Evolutionary conservation across 2,329 filamentous ascomycete genomes (phyloP).

Genomic region (Dothideomycetidae sp.): DNA sequence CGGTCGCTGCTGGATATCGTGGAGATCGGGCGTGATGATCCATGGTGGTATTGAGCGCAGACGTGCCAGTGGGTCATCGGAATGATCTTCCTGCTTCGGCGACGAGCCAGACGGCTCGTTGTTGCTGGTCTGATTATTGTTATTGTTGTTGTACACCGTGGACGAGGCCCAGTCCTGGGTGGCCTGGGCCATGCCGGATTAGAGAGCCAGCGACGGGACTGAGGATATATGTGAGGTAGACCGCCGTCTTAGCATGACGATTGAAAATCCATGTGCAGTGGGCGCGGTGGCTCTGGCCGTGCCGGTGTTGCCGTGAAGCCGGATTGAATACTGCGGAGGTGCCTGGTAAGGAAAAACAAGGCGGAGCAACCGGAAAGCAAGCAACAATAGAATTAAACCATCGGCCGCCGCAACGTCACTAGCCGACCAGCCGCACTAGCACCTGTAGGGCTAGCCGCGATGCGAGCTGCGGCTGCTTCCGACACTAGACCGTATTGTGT

Average conservation of each 20-base stretch:
- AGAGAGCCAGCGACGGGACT: constrained; percentile 6
- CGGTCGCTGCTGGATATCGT: constrained; percentile 14
- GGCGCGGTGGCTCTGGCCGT: neutral
- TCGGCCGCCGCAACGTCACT: no score
- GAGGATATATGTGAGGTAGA: neutral
- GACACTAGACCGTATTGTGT: neutral
- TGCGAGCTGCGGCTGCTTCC: neutral
- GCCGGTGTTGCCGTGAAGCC: neutral
- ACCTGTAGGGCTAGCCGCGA: no score
- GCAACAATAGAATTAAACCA: no score
- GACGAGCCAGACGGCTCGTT: neutral
- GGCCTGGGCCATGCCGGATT: constrained; percentile 9
- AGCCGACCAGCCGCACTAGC: no score
- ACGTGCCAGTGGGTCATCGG: constrained; percentile 10
- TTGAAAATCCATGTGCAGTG: neutral
- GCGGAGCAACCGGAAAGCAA: neutral
- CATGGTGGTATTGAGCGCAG: constrained; percentile 22
- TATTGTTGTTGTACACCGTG: constrained; percentile 12
- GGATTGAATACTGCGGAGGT: no score
- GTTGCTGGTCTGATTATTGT: constrained; percentile 9
- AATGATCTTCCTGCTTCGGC: constrained; percentile 1
- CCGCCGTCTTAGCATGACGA: neutral
- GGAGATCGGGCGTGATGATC: constrained; percentile 22
- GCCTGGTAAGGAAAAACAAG: neutral
- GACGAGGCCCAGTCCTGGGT: constrained; percentile 13